Evolutionary conservation across 2,329 filamentous ascomycete species (phyloP).

Genomic region (Penicillium sp.): DNA sequence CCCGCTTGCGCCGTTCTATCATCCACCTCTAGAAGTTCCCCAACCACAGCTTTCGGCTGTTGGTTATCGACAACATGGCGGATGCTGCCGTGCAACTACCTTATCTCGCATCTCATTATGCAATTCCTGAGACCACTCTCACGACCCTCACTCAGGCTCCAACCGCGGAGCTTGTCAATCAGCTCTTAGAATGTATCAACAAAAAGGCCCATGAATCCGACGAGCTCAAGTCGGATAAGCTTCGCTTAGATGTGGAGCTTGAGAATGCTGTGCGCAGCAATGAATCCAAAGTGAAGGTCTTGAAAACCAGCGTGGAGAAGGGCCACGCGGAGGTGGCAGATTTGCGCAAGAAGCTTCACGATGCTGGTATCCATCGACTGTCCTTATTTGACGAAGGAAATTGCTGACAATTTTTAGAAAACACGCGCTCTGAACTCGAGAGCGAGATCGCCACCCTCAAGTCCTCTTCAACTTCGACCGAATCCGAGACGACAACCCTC

Average conservation of each 20-base stretch:
- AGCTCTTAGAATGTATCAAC: constrained; percentile 73
- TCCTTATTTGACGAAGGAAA: neutral
- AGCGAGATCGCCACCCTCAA: constrained; percentile 79
- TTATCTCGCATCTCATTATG: constrained; percentile 61
- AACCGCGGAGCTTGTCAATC: constrained; percentile 75
- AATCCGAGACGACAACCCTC: constrained; percentile 72
- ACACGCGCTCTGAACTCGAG: constrained; percentile 71
- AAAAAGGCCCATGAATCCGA: constrained; percentile 82
- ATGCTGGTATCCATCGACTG: constrained; percentile 65
- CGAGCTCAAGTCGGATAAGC: constrained; percentile 79
- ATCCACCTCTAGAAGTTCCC: constrained; percentile 4
- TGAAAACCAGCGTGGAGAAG: constrained; percentile 81
- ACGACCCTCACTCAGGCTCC: constrained; percentile 58
- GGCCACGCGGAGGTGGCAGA: constrained; percentile 81
- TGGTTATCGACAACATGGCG: constrained; percentile 50
- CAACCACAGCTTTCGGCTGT: constrained; percentile 19
- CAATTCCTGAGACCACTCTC: constrained; percentile 58
- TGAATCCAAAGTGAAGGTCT: constrained; percentile 77
- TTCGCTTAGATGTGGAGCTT: constrained; percentile 86
- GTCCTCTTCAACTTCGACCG: constrained; percentile 66
- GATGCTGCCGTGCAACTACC: constrained; percentile 58
- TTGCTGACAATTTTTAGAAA: constrained; percentile 60
- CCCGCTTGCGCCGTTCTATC: constrained; percentile 9
- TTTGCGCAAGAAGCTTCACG: constrained; percentile 75
- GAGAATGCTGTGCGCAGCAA: constrained; percentile 84